Percentiles rank a stretch among this genome's conserved stretches.
phyloP scores from a whole-genome alignment of 2,329 filamentous ascomycete species.

The Kalaharituber pfeilii region DNA sequence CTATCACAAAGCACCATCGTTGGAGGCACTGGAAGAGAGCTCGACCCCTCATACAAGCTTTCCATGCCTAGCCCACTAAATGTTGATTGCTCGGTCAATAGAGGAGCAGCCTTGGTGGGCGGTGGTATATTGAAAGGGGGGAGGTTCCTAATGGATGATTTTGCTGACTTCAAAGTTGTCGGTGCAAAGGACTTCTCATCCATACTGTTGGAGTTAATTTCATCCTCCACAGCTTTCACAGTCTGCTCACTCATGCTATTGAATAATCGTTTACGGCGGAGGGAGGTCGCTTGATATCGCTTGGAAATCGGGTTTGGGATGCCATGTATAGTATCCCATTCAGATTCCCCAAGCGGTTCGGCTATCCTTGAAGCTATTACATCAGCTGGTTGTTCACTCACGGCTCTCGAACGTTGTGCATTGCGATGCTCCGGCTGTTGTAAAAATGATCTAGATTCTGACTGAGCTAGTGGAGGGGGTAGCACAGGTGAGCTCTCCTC shows the following conservation, averaged over 20 bases:
- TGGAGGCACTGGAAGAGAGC: background rate
- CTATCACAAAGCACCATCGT: background rate
- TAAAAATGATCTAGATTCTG: too few species aligned
- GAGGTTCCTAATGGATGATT: background rate
- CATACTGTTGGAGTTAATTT: too few species aligned
- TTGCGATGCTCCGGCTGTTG: background rate
- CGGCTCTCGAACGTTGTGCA: background rate
- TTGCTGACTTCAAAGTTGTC: background rate
- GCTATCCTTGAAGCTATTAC: background rate
- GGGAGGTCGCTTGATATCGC: too few species aligned
- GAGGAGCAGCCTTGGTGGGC: background rate
- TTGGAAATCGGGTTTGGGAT: background rate
- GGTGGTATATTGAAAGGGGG: background rate
- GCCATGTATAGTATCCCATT: background rate
- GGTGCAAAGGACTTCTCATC: background rate
- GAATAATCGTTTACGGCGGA: background rate
- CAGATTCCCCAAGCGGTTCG: background rate
- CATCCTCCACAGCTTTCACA: too few species aligned
- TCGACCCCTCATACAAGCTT: background rate
- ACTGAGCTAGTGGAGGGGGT: background rate
- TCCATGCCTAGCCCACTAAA: background rate
- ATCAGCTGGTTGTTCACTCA: background rate
- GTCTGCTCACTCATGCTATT: background rate
- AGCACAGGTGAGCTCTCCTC: background rate
- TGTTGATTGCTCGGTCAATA: background rate